Conservation (phyloP, 345 rosid species). For the Limnanthes douglasii region DNA sequence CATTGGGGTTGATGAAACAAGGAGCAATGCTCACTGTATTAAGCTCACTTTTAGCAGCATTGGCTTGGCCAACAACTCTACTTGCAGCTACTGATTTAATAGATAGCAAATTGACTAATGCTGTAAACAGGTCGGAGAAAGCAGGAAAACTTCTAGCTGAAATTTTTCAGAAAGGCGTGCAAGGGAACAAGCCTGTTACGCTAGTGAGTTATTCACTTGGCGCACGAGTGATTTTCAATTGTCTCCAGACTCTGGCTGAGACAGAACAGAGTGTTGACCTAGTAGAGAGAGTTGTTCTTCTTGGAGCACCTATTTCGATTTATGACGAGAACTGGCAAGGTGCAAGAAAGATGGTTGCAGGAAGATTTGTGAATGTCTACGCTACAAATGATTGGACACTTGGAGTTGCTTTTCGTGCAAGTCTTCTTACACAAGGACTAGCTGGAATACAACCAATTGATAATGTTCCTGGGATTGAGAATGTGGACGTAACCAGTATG, state of each 20-base stretch:
- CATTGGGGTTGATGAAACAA: conserved; percentile 74
- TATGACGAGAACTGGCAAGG: conserved; percentile 77
- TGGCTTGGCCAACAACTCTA: conserved; percentile 88
- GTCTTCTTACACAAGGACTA: conserved; percentile 76
- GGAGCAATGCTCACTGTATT: conserved; percentile 97
- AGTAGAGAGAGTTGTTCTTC: conserved; percentile 86
- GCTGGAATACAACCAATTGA: conserved; percentile 82
- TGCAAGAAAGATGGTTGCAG: conserved; percentile 93
- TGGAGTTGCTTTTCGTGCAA: conserved; percentile 93
- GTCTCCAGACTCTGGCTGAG: conserved; percentile 71
- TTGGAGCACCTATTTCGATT: conserved; percentile 82
- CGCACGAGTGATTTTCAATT: conserved; percentile 82
- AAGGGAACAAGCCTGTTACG: conserved; percentile 97
- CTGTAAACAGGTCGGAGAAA: conserved; percentile 87
- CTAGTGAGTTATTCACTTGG: conserved; percentile 91
- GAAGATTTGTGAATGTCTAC: conserved; percentile 86
- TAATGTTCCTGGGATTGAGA: conserved; percentile 76
- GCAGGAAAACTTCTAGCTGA: conserved; percentile 91
- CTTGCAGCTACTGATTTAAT: conserved; percentile 77
- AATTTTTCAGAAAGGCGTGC: conserved; percentile 69
- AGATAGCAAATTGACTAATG: conserved; percentile 89
- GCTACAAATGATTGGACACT: conserved; percentile 91
- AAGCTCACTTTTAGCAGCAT: conserved; percentile 58
- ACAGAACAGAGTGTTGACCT: conserved; percentile 75
- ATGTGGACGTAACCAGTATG: too few species aligned